Evolutionary conservation across 352 stramenopile genomes (phyloP).

Genomic region (Phytophthora ramorum): DNA sequence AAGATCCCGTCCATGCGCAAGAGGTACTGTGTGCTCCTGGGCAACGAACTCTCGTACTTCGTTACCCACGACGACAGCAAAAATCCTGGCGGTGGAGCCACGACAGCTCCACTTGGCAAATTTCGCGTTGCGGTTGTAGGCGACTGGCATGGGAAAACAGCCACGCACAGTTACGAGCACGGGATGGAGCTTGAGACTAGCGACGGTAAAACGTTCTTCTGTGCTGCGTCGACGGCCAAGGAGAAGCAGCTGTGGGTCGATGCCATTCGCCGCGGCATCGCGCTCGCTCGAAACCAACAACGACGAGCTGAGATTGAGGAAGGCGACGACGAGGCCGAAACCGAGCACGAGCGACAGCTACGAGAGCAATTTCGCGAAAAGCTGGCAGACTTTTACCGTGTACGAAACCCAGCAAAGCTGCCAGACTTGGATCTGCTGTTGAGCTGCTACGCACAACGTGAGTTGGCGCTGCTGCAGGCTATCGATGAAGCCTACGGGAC

Average conservation of each 20-base stretch:
- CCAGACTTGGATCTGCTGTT: constrained; percentile 56
- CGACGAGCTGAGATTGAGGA: constrained; percentile 13
- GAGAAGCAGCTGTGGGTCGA: constrained; percentile 73
- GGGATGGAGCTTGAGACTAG: constrained; percentile 75
- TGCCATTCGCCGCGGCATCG: constrained; percentile 64
- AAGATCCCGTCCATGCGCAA: constrained; percentile 80
- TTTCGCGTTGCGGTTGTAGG: constrained; percentile 63
- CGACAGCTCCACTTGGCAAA: constrained; percentile 29
- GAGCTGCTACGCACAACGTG: constrained; percentile 51
- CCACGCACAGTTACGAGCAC: constrained; percentile 53
- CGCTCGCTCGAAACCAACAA: constrained; percentile 26
- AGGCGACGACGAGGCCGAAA: constrained; percentile 5
- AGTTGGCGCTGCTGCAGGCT: constrained; percentile 55
- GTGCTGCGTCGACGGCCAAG: constrained; percentile 52
- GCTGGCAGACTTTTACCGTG: constrained; percentile 59
- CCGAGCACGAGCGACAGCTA: constrained; percentile 25
- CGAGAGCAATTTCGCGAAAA: constrained; percentile 45
- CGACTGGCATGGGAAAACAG: constrained; percentile 80
- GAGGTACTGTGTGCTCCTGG: constrained; percentile 70
- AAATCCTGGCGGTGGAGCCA: constrained; percentile 39
- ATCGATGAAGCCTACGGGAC: constrained; percentile 55
- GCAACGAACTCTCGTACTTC: constrained; percentile 66
- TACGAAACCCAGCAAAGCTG: constrained; percentile 61
- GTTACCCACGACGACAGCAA: constrained; percentile 76
- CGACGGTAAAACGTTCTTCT: constrained; percentile 80